Conservation (phyloP, 2,329 filamentous ascomycete species). For the Calonectria ilicicola region DNA sequence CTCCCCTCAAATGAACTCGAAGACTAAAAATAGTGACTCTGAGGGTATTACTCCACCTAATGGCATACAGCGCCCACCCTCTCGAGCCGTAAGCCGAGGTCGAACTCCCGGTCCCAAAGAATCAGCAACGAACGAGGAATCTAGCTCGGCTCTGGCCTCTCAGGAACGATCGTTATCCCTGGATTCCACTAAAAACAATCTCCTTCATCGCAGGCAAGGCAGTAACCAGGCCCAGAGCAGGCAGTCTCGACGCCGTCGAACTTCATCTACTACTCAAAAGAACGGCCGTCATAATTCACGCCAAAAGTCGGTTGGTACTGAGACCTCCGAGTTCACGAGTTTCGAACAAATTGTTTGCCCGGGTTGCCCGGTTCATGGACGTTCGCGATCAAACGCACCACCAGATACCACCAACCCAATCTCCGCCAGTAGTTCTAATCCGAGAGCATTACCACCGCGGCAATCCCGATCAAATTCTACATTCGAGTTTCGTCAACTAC, state of each 20-base stretch:
- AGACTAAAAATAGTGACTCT: background rate
- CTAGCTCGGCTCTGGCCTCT: background rate
- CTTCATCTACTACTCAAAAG: background rate
- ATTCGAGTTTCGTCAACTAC: background rate
- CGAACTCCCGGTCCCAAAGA: constrained; percentile 25
- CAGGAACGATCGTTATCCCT: constrained; percentile 18
- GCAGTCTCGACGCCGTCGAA: background rate
- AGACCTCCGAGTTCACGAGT: constrained; percentile 12
- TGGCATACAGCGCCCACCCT: constrained; percentile 2
- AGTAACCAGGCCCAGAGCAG: background rate
- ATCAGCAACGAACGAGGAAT: background rate
- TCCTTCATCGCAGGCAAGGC: background rate
- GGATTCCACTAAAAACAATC: constrained; percentile 30
- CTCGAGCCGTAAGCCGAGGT: constrained; percentile 28
- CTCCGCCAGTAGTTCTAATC: background rate
- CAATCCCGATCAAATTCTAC: background rate
- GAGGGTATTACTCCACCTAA: background rate
- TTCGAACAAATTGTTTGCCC: constrained; percentile 26
- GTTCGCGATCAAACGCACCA: constrained; percentile 8
- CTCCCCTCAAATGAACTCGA: background rate
- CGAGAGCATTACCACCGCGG: constrained; percentile 9
- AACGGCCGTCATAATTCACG: background rate
- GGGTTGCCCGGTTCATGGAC: constrained; percentile 28
- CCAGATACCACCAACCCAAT: background rate
- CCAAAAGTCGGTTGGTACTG: background rate